Conservation (phyloP, 2,329 filamentous ascomycete species). For the Ramichloridium luteum region DNA sequence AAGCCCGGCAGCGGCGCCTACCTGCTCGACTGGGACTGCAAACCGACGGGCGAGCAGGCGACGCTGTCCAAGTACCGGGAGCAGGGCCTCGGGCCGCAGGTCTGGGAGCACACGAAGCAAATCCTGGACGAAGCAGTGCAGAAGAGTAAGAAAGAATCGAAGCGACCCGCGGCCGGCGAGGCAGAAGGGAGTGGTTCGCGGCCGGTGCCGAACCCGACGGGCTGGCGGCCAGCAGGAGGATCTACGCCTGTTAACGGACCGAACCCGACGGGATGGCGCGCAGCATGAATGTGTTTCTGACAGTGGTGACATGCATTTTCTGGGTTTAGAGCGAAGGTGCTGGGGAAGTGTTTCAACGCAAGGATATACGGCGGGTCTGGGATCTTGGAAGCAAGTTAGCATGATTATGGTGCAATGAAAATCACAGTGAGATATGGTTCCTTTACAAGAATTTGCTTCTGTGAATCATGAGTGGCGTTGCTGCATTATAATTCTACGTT, state of each 20-base stretch:
- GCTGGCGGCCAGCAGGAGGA: conserved; percentile 19
- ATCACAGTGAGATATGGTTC: no score
- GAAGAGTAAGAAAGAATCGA: conserved; percentile 14
- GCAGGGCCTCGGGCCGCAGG: conserved; percentile 19
- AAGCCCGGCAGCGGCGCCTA: conserved; percentile 25
- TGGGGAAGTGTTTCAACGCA: no score
- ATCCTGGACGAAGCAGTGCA: conserved; percentile 22
- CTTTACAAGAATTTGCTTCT: no score
- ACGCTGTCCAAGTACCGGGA: conserved; percentile 23
- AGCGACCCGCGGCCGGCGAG: conserved; percentile 17
- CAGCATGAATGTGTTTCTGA: no score
- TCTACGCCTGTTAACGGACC: neutral
- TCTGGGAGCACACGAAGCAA: conserved; percentile 27
- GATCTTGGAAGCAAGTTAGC: no score
- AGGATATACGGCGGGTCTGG: no score
- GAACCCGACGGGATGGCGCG: neutral
- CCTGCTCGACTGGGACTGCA: conserved; percentile 28
- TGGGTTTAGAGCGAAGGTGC: no score
- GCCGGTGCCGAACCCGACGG: conserved; percentile 18
- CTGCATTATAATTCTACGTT: no score
- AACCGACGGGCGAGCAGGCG: conserved; percentile 22
- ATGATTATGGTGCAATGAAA: no score
- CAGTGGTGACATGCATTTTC: no score
- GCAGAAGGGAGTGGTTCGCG: conserved; percentile 16
- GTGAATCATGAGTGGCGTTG: no score